A percentile compares a stretch with the other conserved stretches of the same genome.
phyloP scores from a whole-genome alignment of 805 yeast species.

The Sugiyamaella chiloensis region DNA sequence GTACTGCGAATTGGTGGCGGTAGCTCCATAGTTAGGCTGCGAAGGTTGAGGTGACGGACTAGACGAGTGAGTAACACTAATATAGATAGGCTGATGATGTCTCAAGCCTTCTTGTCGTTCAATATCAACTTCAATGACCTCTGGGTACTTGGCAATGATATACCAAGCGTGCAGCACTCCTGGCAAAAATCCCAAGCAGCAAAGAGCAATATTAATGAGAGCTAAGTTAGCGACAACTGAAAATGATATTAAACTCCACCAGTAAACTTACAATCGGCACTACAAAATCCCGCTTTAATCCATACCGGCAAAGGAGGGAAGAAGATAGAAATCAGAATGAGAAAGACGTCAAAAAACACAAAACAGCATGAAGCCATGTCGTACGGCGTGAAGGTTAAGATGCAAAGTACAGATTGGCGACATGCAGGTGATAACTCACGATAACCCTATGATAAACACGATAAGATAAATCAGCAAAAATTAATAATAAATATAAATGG shows the following conservation, averaged over 20 bases:
- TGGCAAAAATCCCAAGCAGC: conserved; percentile 70
- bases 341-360: conserved; percentile 54
- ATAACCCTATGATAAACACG: no score
- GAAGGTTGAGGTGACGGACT: conserved; percentile 10
- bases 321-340: conserved; percentile 65
- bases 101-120: conserved; percentile 15
- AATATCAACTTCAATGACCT: conserved; percentile 28
- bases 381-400: no score
- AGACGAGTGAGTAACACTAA: conserved; percentile 8
- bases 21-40: conserved; percentile 2
- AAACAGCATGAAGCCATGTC: conserved; percentile 20
- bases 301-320: conserved; percentile 80
- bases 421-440: no score
- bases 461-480: no score
- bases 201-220: conserved; percentile 65
- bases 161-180: conserved; percentile 77
- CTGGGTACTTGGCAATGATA: conserved; percentile 70
- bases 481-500: no score
- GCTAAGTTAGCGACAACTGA: conserved; percentile 13
- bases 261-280: conserved; percentile 50
- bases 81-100: conserved; percentile 8
- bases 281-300: conserved; percentile 67
- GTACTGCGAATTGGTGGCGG: conserved; percentile 5
- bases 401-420: no score
- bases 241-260: neutral